Evolutionary conservation across 495 filamentous ascomycete genomes (phyloP), one percentile per base, ranked within the genome.

Genomic region (Aspergillus kassunensis): DNA sequence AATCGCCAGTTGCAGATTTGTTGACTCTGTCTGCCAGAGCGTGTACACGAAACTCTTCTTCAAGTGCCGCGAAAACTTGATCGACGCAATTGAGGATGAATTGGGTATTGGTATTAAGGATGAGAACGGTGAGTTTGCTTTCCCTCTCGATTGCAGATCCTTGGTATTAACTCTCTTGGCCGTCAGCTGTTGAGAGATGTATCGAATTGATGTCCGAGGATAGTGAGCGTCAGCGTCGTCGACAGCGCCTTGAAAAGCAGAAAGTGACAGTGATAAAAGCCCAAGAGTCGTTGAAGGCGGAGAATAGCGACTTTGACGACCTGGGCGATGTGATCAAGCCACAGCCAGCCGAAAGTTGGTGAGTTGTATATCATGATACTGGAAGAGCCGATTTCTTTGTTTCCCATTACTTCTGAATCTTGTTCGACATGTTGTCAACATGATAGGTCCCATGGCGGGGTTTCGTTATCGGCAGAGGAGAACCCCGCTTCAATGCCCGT

Each of bases 171-270:
- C 34, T 42, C 27, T 34, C 21, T 30, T n/a, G 4, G 27, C 33
- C n/a, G 6, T 11, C 37, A 70, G 74, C 66, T 0, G 25, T 65
- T 16, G 63, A 71, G 7, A 60, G 65, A 13, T 76, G 76, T 44
- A 65, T 64, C 6, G 36, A 70, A 9, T 68, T 82, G 0, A 71
- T 85, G 54, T 75, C 75, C 0, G 78, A 80, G 24, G 74, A 82
- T 41, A 66, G 72, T 0, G 66, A 70, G 19, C 66, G 75, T 2
- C 72, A 77, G 46, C 44, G 34, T 0, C 63, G 65, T 4, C 74
- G 80, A 0, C 37, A 50, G 3, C 45, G 59, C 4, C 54, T 84
- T 0, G 41, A 61, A 2, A 69, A 61, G 15, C 70, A 81, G 35
- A 70, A 72, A 20, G 64, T 65, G 18, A 77, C 72, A 19, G 56